Percentiles rank a stretch among this genome's conserved stretches.
Conservation (phyloP, 352 stramenopile species). For the Globisporangium splendens region DNA sequence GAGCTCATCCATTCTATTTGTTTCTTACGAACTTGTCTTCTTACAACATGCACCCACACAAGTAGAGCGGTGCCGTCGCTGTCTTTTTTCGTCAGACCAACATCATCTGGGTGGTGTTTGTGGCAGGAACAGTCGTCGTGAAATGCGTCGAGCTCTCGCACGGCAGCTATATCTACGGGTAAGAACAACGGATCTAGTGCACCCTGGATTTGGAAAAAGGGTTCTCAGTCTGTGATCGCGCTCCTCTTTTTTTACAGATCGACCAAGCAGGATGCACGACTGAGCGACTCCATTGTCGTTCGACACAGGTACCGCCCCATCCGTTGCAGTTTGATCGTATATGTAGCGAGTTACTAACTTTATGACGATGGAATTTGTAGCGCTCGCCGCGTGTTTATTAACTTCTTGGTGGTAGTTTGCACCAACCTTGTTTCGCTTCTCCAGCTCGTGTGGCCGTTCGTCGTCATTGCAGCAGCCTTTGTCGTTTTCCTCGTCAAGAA, state of each 20-base stretch:
- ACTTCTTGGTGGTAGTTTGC: constrained; percentile 52
- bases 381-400: constrained; percentile 39
- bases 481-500: constrained; percentile 65
- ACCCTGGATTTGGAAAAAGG: too few relatives aligned
- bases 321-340: too few relatives aligned
- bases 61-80: constrained; percentile 60
- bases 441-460: constrained; percentile 65
- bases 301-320: constrained; percentile 27
- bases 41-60: neutral
- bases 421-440: constrained; percentile 56
- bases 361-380: constrained; percentile 13
- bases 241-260: constrained; percentile 19
- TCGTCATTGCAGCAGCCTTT: constrained; percentile 54
- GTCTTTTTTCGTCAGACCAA: constrained; percentile 91
- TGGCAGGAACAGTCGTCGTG: constrained; percentile 70
- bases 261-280: constrained; percentile 28
- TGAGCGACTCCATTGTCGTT: constrained; percentile 14
- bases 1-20: neutral
- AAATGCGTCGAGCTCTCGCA: constrained; percentile 66
- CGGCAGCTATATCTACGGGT: constrained; percentile 73
- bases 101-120: constrained; percentile 89
- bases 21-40: neutral
- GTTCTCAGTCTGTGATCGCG: neutral
- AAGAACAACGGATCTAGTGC: neutral
- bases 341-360: too few relatives aligned